Base-by-base conservation (phyloP, 2,329 filamentous ascomycete genomes). In the Tetracladium maxilliforme region DNA sequence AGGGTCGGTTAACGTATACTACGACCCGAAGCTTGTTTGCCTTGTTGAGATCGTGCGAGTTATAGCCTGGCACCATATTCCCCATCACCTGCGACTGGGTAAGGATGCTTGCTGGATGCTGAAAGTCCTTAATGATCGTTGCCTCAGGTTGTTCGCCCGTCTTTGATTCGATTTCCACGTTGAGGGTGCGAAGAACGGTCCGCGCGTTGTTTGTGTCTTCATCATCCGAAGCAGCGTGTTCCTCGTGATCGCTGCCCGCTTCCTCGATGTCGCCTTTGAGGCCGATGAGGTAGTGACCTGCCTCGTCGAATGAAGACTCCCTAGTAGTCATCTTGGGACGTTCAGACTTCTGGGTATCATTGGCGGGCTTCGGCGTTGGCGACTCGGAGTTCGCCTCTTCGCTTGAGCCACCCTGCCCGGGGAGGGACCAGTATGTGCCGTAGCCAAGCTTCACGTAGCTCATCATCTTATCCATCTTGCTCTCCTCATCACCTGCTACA, bases 1-100 rank as follows among this genome's bases (percentile, higher is more conserved):
- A 87, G 0, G 81, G 81, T 14, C 64, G 66, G 44, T 73, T 70
- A 22, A 75, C 65, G 41, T 84, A 86, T 24, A 84, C 64, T 6
- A 84, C 64, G 2, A 81, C 73, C 1, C 74, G 67, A 21, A 84
- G 47, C 36, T 63, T 68, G 30, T 58, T 56, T 3, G 56, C 52
- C 39, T 65, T 67, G 41, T 62, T 66, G 29, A 53, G 48, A 34
- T 69, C 62, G 34, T 64, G 64, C 30, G 47, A 54, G 33, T 57
- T 48, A 30, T 56, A 57, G 9, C 36, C 39, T 12, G 20, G 18
- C 21, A 19, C 15, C 16, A 15, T 27, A 20, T n/a, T 35, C 28
- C 10, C 22, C 30, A 7, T 31, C 34, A n/a, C 23, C 32, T 20
- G 22, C 29, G 5, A 35, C 32, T 41, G 43, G 15, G n/a, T n/a